Evolutionary conservation across 805 yeast species (phyloP), one percentile per base, ranked within the genome.

Genomic region (Lachancea mirantina): DNA sequence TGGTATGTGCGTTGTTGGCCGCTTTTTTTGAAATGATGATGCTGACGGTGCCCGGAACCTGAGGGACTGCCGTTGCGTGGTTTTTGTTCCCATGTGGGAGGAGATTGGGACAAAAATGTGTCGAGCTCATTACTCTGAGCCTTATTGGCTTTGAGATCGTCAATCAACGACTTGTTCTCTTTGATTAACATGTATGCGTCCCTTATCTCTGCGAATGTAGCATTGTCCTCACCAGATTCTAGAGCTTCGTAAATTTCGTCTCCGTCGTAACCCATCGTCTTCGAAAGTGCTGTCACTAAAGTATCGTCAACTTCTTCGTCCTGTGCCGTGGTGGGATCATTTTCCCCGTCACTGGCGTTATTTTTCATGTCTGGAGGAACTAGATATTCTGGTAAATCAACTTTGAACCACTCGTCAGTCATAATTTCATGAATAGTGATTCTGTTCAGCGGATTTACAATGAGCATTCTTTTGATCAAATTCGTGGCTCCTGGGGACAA

Each of bases 391-490:
- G 89, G 84, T 42, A 89, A 73, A 34, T 74, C 85, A 8, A 74
- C 74, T 45, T 75, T 78, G 61, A 88, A 88, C 97, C 97, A 88
- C 42, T 83, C 88, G 55, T 89, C 96, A 51, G 85, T 81, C 79
- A 87, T 77, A 28, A 89, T 84, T 55, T 84, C 95, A 50, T 78
- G 84, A 28, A 89, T 84, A 8, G 96, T 87, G 40, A 89, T 88
- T 64, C 97, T 76, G 55, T 87, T 85, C 53, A 88, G 67, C 21
- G 97, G 96, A 54, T 88, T 87, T 18, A 89, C 97, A 41, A 88
- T 95, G 37, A 88, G 70, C 96, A 89, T 89, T 53, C 80, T 75
- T 23, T 88, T 81, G 40, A 88, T 71, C 46, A 88, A 60, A 47
- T 76, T 74, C 47, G 84, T 79, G 3, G 96, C 94, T 4, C 96